These are phyloP conservation scores for Nadsonia starkeyi-henricii DNA, from an alignment of 1,139 yeast species.

Conservation along the genomic window DNA sequence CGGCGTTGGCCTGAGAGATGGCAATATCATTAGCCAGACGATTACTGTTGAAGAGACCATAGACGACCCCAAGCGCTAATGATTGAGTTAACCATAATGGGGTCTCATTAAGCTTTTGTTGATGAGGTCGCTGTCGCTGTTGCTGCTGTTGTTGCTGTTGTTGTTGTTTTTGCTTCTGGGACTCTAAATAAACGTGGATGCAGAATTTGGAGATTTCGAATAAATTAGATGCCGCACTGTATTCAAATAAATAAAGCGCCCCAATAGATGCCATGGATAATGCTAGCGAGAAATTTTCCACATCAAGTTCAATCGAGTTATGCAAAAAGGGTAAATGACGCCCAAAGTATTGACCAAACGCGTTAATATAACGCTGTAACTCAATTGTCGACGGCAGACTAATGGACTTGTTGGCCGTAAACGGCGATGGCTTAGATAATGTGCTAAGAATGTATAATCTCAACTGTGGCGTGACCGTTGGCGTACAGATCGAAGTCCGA, in stretches of 20 bases:
- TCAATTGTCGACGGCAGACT: conserved; percentile 58
- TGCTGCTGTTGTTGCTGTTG: not conserved
- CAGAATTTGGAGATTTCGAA: conserved; percentile 70
- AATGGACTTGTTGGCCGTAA: conserved; percentile 27
- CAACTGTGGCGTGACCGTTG: conserved; percentile 51
- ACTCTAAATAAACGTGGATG: conserved; percentile 61
- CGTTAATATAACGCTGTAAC: conserved; percentile 53
- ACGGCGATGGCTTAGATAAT: conserved; percentile 48
- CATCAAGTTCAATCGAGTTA: conserved; percentile 43
- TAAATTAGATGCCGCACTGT: conserved; percentile 57
- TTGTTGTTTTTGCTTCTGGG: conserved; percentile 20
- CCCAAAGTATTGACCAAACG: conserved; percentile 64
- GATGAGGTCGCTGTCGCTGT: conserved; percentile 24
- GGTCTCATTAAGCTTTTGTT: conserved; percentile 25
- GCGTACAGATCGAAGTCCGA: conserved; percentile 3
- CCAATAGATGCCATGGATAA: conserved; percentile 81
- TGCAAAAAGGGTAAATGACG: conserved; percentile 77
- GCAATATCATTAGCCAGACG: conserved; percentile 58
- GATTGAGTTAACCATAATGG: conserved; percentile 88
- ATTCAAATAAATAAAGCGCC: conserved; percentile 73
- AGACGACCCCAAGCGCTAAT: conserved; percentile 63
- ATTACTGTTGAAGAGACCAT: conserved; percentile 74
- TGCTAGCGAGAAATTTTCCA: conserved; percentile 59
- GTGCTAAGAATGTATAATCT: conserved; percentile 46
- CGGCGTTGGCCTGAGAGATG: conserved; percentile 59